Evolutionary conservation across 495 filamentous ascomycete species (phyloP).

Genomic region (Neurospora sublineolata): DNA sequence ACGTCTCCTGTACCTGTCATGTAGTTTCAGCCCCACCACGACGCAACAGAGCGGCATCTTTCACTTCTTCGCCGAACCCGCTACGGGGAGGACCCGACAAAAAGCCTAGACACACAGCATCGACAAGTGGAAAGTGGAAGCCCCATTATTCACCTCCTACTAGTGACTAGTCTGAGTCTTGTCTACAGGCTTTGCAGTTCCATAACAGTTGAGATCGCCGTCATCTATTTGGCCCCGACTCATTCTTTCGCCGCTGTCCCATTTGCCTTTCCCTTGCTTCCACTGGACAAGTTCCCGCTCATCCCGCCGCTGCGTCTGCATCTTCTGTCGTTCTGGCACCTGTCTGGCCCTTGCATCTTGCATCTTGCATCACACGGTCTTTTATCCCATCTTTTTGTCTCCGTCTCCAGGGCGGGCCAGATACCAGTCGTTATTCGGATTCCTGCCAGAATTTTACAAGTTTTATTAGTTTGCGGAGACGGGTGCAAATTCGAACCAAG

Average conservation of each 20-base stretch:
- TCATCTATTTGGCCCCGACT: not conserved
- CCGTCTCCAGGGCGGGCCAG: not conserved
- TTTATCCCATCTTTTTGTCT: not conserved
- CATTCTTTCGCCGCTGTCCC: not conserved
- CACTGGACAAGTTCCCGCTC: not conserved
- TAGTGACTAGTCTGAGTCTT: not conserved
- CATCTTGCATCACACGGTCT: not conserved
- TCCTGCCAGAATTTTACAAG: not conserved
- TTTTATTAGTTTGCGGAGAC: not conserved
- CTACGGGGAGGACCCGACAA: not conserved
- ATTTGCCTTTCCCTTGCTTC: not conserved
- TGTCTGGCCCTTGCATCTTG: not conserved
- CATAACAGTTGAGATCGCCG: not conserved
- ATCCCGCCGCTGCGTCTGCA: not conserved
- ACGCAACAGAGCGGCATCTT: not conserved
- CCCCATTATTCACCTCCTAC: not conserved
- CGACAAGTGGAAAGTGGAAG: not conserved
- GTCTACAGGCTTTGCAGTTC: not conserved
- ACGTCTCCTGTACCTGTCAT: constrained; percentile 11
- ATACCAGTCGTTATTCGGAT: not conserved
- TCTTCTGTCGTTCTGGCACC: not conserved
- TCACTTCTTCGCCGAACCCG: not conserved
- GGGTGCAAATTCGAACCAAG: not conserved
- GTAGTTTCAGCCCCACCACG: constrained; percentile 18
- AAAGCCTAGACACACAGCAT: not conserved